Conservation (phyloP, 1,284 basidiomycete genomes). For the Ustilago trichophora region DNA sequence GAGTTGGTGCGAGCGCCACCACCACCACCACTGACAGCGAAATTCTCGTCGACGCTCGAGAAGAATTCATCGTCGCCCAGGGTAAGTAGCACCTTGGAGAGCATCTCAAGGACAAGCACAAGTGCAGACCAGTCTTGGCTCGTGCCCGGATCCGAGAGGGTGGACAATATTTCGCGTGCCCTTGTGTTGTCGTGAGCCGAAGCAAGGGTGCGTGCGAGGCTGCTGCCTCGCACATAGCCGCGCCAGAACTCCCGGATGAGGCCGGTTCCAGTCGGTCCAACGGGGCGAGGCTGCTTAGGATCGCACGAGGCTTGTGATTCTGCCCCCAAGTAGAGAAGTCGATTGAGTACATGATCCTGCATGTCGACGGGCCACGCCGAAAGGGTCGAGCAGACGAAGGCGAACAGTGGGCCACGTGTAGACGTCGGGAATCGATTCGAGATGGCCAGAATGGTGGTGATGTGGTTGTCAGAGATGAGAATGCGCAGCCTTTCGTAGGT, state of each 20-base stretch:
- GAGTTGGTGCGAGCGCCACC: slow-evolving; percentile 8
- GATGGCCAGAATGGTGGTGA: slow-evolving; percentile 46
- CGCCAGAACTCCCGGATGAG: slow-evolving; percentile 64
- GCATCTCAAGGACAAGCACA: slow-evolving; percentile 82
- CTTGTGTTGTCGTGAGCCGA: slow-evolving; percentile 27
- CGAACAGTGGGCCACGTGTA: slow-evolving; percentile 54
- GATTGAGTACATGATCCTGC: slow-evolving; percentile 45
- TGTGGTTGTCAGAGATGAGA: slow-evolving; percentile 50
- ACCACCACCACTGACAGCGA: slow-evolving; percentile 6
- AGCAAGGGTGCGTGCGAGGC: slow-evolving; percentile 43
- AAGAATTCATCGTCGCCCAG: slow-evolving; percentile 99
- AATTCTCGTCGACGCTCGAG: slow-evolving; percentile 62
- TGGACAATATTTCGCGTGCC: slow-evolving; percentile 30
- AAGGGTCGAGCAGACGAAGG: slow-evolving; percentile 55
- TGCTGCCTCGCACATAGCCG: slow-evolving; percentile 55
- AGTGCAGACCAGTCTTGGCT: slow-evolving; percentile 71
- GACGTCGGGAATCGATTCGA: slow-evolving; percentile 53
- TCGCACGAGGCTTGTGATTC: slow-evolving; percentile 1
- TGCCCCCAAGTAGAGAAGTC: slow-evolving; percentile 28
- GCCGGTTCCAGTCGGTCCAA: slow-evolving; percentile 30
- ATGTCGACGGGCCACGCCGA: slow-evolving; percentile 51
- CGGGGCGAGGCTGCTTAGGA: slow-evolving; percentile 9
- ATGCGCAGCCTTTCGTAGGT: slow-evolving; percentile 47
- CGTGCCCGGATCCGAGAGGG: slow-evolving; percentile 6
- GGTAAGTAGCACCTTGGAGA: slow-evolving; percentile 84